These are phyloP conservation scores for Fomes fomentarius DNA, from an alignment of 1,284 basidiomycete species.

Conservation along the genomic window DNA sequence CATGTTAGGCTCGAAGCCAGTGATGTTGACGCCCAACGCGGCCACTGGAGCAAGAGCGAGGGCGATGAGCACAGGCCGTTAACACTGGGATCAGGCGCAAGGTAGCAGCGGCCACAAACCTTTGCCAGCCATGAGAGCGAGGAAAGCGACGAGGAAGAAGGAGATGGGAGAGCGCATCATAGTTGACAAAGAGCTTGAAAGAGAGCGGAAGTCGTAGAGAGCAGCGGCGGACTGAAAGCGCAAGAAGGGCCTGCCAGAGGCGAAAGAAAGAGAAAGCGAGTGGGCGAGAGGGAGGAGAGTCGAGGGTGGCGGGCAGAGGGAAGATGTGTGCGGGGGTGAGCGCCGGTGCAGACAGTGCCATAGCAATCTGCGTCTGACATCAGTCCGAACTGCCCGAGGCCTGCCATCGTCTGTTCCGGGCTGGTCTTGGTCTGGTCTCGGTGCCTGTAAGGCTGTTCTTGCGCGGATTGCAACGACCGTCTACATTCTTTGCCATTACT, in stretches of 20 bases:
- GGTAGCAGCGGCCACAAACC: slow-evolving; percentile 16
- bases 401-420: not conserved
- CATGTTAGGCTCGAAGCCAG: slow-evolving; percentile 41
- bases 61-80: not conserved
- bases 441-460: not conserved
- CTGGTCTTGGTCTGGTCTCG: slow-evolving; percentile 1
- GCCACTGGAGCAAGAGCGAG: slow-evolving; percentile 33
- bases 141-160: slow-evolving; percentile 20
- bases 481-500: not conserved
- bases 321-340: not conserved
- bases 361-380: slow-evolving; percentile 15
- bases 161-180: slow-evolving; percentile 17
- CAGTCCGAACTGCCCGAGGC: slow-evolving; percentile 5
- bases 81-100: not conserved
- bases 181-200: not conserved
- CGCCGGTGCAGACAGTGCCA: slow-evolving; percentile 8
- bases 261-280: slow-evolving; percentile 4
- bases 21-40: slow-evolving; percentile 51
- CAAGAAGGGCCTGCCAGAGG: slow-evolving; percentile 23
- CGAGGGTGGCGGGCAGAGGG: not conserved
- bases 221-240: slow-evolving; percentile 3
- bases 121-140: slow-evolving; percentile 27
- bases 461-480: not conserved
- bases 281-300: slow-evolving; percentile 1
- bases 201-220: not conserved